Base-by-base conservation (phyloP, 371 early-diverging fungal genomes). In the Mortierella sp. region DNA sequence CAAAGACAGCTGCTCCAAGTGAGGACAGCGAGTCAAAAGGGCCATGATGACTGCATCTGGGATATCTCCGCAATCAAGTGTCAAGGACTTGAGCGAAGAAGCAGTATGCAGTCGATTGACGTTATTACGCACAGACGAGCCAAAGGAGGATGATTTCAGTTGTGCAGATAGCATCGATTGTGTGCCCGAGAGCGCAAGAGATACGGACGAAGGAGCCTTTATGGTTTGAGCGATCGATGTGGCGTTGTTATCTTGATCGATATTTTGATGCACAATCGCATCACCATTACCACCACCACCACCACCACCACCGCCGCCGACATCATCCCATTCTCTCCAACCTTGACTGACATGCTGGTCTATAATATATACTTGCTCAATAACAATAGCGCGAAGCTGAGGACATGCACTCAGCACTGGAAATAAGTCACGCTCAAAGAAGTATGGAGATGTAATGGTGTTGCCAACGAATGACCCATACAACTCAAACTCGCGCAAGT, bases 391-490 rank as follows among this genome's bases (percentile, higher is more conserved):
- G 4, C 58, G 68, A 32, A 79, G 66, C 22, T 32, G 64, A 40
- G 72, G 80, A 28, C 80, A 79, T 20, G 57, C 55, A 14, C 58
- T 55, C 39, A 79, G 58, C 67, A 79, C 63, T 1, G 80, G 80
- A n/a, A 75, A 75, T 26, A 79, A 39, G 8, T 79, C 74, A n/a
- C 66, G 67, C 52, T 79, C 64, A 37, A 79, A 79, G 32, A 79
- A 79, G 22, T 64, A 67, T 4, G 75, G 75, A 12, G 80, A 74
- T 8, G 75, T 75, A 62, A 79, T 79, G 22, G 80, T 79, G 69
- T 79, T 79, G 18, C 75, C 80, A 3, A 79, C 80, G 55, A 74
- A 79, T n/a, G 80, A 79, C 18, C 80, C 80, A 61, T 79, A 60
- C 57, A 79, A 59, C 45, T 75, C 75, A 74, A 79, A 72, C 51